Base-by-base conservation (phyloP, 2,329 filamentous ascomycete species). In the Thelonectria olida region DNA sequence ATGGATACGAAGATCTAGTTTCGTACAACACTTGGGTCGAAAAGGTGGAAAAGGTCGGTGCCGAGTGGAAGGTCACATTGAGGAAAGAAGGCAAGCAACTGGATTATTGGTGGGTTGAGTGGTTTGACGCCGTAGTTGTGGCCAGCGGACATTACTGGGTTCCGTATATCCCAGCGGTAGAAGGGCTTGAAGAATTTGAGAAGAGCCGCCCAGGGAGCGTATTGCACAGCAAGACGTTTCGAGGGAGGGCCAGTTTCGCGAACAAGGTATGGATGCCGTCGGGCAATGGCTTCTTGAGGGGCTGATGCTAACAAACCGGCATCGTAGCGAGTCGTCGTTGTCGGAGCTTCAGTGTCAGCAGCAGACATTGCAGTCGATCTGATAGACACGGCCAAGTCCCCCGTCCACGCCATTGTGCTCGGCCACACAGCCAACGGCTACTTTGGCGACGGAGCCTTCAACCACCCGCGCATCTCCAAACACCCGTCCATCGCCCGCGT, bases 331-430 rank as follows among this genome's bases (percentile, higher is more conserved):
- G 84, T 90, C 0, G 77, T 90, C 1, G 81, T 88, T 0, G 85
- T 90, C 2, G 88, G 88, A 10, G 88, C 85, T 2, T 88, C 85
- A 1, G 87, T 90, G 4, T 90, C 87, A 0, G 88, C 84, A 0
- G 83, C 85, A 28, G 88, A 90, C 67, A 88, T 88, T 17, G 81
- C 84, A 1, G 81, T 83, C 56, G 82, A 85, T 51, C 76, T 88
- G 4, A 73, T 82, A n/a, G 76, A 78, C n/a, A 75, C 79, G 0
- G 81, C 81, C 0, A 71, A 81, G 42, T 67, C 73, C 0, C 85
- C 85, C 1, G 76, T 88, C 4, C 78, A 84, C 61, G 79, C 84
- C 19, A 82, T 88, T 20, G 79, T 72, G 0, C 66, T 86, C 5
- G 78, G 85, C 22, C 81, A 81, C 66, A 71, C 74, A 49, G 75